phyloP scores from a whole-genome alignment of 768 basidiomycete genomes.

The Boletellus ananiceps region DNA sequence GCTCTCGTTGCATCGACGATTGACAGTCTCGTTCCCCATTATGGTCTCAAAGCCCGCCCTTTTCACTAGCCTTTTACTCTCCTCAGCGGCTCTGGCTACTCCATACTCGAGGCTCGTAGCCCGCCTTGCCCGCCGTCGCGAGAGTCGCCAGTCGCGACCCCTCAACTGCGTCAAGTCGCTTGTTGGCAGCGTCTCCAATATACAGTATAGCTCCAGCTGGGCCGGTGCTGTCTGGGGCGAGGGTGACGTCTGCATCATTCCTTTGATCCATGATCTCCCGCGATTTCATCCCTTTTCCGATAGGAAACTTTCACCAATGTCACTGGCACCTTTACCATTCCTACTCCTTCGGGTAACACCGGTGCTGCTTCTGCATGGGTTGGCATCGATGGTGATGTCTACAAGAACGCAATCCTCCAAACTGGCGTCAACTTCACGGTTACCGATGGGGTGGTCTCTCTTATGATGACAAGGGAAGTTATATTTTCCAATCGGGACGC shows the following conservation, averaged over 20 bases:
- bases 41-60: slow-evolving; percentile 19
- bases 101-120: slow-evolving; percentile 13
- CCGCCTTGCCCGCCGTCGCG: slow-evolving; percentile 10
- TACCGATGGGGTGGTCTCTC: background rate
- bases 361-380: slow-evolving; percentile 21
- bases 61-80: slow-evolving; percentile 18
- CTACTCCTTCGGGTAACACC: slow-evolving; percentile 9
- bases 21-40: background rate
- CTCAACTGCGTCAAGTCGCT: background rate
- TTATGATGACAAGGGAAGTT: slow-evolving; percentile 11
- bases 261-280: background rate
- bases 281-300: slow-evolving; percentile 1
- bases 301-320: slow-evolving; percentile 20
- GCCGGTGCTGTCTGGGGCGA: slow-evolving; percentile 14
- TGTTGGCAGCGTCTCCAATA: background rate
- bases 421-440: slow-evolving; percentile 16
- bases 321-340: slow-evolving; percentile 20
- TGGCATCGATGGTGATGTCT: slow-evolving; percentile 21
- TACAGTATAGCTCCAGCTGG: slow-evolving; percentile 17
- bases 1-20: background rate
- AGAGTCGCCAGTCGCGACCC: too few relatives aligned
- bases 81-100: slow-evolving; percentile 12
- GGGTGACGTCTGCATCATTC: slow-evolving; percentile 6
- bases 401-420: slow-evolving; percentile 15
- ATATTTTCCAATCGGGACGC: background rate